Base-by-base conservation (phyloP, 805 yeast species). In the Wickerhamiella qilinensis region DNA sequence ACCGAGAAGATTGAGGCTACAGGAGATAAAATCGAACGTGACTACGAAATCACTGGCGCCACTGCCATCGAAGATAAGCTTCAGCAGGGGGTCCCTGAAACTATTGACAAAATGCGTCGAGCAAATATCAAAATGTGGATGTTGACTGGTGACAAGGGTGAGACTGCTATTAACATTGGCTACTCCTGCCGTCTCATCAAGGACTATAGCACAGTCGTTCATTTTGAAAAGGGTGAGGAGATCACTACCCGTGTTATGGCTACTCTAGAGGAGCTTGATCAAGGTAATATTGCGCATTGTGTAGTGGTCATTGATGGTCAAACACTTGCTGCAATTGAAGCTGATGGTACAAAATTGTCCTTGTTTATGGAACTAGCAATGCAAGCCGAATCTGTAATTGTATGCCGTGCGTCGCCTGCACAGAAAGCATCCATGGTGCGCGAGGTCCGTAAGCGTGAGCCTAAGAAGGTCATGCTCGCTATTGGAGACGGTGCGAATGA, bases 401-500 rank as follows among this genome's bases (percentile, higher is more conserved):
- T 94, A 52, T 91, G 98, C 57, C 74, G 99, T 45, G 97, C 97
- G 0, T 79, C 94, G 6, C 99, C 99, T 0, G 77, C 95, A 0
- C 99, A 91, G 57, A 91, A 91, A 60, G 95, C 97, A 1, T 64
- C 70, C 21, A 76, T 91, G 82, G 97, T 91, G 2, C 58, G 73
- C 20, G 68, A 75, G 25, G 84, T 93, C n/a, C 67, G 97, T 37
- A 62, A 67, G n/a, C 61, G 77, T 41, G 69, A 78, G 49, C 75
- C 68, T 36, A 60, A 60, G 2, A 68, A 81, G 30, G 95, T 91
- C 4, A 84, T 96, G 0, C 65, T 91, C 44, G 98, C 98, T 0
- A 81, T 91, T 54, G 99, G 99, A 6, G 99, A 91, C 60, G 99
- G 99, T 46, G 99, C 99, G 2, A 91, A 91, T 55, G 99, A 91